Evolutionary conservation across 164 flowering plant genomes (phyloP).

Genomic region (Santalum album): DNA sequence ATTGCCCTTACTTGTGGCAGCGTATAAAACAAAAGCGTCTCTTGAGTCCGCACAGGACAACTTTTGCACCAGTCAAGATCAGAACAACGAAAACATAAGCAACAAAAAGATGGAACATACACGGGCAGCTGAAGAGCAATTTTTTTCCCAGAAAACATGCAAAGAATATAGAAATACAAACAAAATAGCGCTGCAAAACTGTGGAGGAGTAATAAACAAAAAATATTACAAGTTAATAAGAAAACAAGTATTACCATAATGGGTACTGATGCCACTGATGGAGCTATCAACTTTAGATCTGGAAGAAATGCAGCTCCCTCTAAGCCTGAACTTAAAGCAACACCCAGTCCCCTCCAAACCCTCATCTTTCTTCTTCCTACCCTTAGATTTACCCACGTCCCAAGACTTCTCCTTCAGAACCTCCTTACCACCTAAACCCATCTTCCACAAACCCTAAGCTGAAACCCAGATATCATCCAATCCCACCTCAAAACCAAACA

Average conservation of each 20-base stretch:
- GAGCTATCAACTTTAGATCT: constrained; percentile 80
- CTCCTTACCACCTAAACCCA: background rate
- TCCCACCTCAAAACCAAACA: background rate
- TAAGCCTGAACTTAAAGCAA: constrained; percentile 45
- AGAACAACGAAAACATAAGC: too few relatives aligned
- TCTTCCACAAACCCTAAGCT: background rate
- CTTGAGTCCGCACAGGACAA: too few relatives aligned
- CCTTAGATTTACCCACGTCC: constrained; percentile 43
- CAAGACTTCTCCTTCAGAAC: constrained; percentile 37
- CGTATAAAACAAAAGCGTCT: too few relatives aligned
- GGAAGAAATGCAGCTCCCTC: constrained; percentile 47
- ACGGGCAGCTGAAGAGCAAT: too few relatives aligned
- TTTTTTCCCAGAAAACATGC: background rate
- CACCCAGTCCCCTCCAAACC: constrained; percentile 36
- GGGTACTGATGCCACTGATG: constrained; percentile 40
- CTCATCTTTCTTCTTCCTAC: constrained; percentile 30
- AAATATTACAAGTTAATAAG: background rate
- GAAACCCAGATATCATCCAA: background rate
- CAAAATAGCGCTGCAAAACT: background rate
- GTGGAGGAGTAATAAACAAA: background rate
- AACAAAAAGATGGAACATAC: too few relatives aligned
- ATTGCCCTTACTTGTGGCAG: too few relatives aligned
- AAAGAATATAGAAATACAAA: background rate
- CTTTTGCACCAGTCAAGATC: too few relatives aligned
- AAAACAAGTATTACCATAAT: constrained; percentile 37